Percentiles rank a stretch among this genome's conserved stretches.
Conservation (phyloP, 768 basidiomycete species). For the Lactarius trivialis region DNA sequence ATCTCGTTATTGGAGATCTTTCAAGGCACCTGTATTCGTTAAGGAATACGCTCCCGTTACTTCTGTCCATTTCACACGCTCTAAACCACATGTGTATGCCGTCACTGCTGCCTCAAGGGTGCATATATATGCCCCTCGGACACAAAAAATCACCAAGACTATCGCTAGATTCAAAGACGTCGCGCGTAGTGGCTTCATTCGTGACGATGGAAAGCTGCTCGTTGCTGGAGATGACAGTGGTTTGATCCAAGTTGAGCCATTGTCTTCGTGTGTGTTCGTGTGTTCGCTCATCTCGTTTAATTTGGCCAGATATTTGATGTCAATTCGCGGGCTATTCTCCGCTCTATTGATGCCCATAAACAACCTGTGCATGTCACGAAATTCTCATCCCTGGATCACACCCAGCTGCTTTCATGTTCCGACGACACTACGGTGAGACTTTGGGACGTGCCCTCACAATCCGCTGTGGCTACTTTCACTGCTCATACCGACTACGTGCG, state of each 20-base stretch:
- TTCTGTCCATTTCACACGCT: slow-evolving; percentile 82
- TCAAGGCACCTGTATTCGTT: slow-evolving; percentile 86
- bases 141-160: slow-evolving; percentile 93
- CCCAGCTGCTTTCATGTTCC: slow-evolving; percentile 87
- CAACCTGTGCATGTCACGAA: slow-evolving; percentile 94
- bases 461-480: slow-evolving; percentile 67
- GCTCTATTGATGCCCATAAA: slow-evolving; percentile 88
- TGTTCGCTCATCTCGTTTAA: neutral
- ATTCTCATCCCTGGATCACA: slow-evolving; percentile 76
- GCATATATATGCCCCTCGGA: slow-evolving; percentile 93
- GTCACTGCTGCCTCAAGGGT: slow-evolving; percentile 92
- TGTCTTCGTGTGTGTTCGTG: neutral
- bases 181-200: slow-evolving; percentile 81
- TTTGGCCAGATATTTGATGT: slow-evolving; percentile 72
- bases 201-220: slow-evolving; percentile 89
- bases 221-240: slow-evolving; percentile 95
- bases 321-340: slow-evolving; percentile 85
- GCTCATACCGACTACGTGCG: slow-evolving; percentile 96
- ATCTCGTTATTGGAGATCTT: slow-evolving; percentile 81
- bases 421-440: slow-evolving; percentile 92
- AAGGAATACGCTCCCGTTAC: slow-evolving; percentile 97
- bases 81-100: slow-evolving; percentile 89
- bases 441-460: slow-evolving; percentile 93
- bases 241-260: slow-evolving; percentile 54
- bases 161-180: slow-evolving; percentile 97